A percentile compares a stretch with the other conserved stretches of the same genome.
Evolutionary conservation across 768 basidiomycete genomes (phyloP).

Genomic region (Russula vinacea): DNA sequence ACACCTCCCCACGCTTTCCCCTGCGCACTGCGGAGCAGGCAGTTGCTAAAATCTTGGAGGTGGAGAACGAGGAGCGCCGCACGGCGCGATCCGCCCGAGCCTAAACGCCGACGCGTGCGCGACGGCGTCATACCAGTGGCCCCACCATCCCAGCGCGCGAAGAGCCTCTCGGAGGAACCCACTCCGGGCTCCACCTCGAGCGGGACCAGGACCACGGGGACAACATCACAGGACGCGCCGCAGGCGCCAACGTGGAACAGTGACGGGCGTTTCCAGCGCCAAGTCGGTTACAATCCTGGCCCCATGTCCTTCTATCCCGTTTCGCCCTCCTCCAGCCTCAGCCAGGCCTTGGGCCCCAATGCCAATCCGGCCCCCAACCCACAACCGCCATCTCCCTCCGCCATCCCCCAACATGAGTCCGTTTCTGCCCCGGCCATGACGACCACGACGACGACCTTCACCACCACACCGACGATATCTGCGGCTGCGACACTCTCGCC

Average conservation of each 20-base stretch:
- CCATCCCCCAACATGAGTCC: slow-evolving; percentile 15
- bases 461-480: slow-evolving; percentile 20
- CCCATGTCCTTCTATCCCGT: slow-evolving; percentile 25
- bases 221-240: slow-evolving; percentile 23
- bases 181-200: slow-evolving; percentile 24
- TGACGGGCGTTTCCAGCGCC: slow-evolving; percentile 25
- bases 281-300: slow-evolving; percentile 24
- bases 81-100: slow-evolving; percentile 28
- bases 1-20: slow-evolving; percentile 25
- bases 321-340: slow-evolving; percentile 27
- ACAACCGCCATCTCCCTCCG: slow-evolving; percentile 18
- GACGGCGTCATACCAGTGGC: too few species aligned
- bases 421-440: slow-evolving; percentile 13
- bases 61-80: slow-evolving; percentile 29
- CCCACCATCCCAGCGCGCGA: too few species aligned
- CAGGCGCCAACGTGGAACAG: slow-evolving; percentile 23
- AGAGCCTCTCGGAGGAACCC: slow-evolving; percentile 22
- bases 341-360: slow-evolving; percentile 27
- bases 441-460: slow-evolving; percentile 13
- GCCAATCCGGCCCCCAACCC: slow-evolving; percentile 22
- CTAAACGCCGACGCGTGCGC: slow-evolving; percentile 27
- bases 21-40: slow-evolving; percentile 30
- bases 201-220: slow-evolving; percentile 17
- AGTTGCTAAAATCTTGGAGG: slow-evolving; percentile 30
- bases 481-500: slow-evolving; percentile 23